Percentiles rank a stretch among this genome's conserved stretches.
Evolutionary conservation across 192 early-diverging fungal species (phyloP).

Genomic region (Mortierella alpina): DNA sequence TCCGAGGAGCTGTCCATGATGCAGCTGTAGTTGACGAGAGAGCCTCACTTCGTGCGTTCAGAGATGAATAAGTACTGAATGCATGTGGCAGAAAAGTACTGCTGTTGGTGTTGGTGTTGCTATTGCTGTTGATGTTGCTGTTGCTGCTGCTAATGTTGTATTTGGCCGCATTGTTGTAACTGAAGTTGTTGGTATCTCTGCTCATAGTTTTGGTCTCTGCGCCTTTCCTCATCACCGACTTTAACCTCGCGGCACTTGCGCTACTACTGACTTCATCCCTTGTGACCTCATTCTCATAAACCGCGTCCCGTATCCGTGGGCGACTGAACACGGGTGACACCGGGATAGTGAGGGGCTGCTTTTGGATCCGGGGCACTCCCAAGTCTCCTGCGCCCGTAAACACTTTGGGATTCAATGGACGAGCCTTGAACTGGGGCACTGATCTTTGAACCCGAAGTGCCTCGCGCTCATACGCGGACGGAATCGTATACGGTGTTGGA

Average conservation of each 20-base stretch:
- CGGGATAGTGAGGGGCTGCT: conserved; percentile 32
- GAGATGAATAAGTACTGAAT: no score
- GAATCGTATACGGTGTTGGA: conserved; percentile 26
- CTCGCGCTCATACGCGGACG: conserved; percentile 28
- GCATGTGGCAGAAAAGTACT: not conserved
- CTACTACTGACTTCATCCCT: not conserved
- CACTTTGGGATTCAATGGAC: conserved; percentile 38
- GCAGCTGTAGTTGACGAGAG: not conserved
- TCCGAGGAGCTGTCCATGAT: conserved; percentile 19
- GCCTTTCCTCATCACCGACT: not conserved
- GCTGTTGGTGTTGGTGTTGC: not conserved
- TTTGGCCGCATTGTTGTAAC: not conserved
- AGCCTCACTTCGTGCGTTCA: no score
- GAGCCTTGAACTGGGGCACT: conserved; percentile 30
- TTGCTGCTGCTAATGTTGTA: not conserved
- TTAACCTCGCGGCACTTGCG: conserved; percentile 9
- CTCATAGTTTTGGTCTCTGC: conserved; percentile 2
- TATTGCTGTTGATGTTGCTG: not conserved
- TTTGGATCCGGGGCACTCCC: conserved; percentile 30
- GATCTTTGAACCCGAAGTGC: conserved; percentile 11
- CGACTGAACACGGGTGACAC: conserved; percentile 36
- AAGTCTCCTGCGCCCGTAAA: conserved; percentile 46
- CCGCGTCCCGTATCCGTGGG: not conserved
- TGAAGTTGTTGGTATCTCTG: not conserved
- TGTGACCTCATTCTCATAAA: not conserved